Conservation (phyloP, 306 rosid genomes). For the Prunus davidiana region DNA sequence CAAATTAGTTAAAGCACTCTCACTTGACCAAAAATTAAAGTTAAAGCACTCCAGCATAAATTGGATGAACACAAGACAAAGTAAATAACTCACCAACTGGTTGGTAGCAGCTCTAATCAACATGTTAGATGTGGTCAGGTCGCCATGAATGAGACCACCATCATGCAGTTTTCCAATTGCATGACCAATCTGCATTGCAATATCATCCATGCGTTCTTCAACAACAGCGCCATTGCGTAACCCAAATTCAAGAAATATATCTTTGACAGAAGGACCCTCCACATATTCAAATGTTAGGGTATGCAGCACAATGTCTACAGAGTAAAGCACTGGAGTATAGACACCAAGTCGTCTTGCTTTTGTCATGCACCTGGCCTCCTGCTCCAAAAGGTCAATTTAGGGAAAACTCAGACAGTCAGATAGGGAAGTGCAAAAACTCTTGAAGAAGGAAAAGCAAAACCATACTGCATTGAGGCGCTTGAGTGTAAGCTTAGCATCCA, state of each 20-base stretch:
- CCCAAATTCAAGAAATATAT: slow-evolving; percentile 69
- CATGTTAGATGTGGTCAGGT: slow-evolving; percentile 89
- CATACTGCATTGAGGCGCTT: slow-evolving; percentile 77
- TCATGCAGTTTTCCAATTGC: slow-evolving; percentile 83
- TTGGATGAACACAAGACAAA: slow-evolving; percentile 6
- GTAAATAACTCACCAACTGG: slow-evolving; percentile 56
- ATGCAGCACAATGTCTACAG: slow-evolving; percentile 62
- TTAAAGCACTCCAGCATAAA: slow-evolving; percentile 8
- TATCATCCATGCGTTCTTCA: slow-evolving; percentile 43
- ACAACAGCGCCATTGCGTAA: slow-evolving; percentile 28
- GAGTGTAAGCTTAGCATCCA: slow-evolving; percentile 83
- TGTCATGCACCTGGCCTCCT: slow-evolving; percentile 96
- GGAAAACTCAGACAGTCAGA: neutral
- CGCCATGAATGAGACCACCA: slow-evolving; percentile 85
- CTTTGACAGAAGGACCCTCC: slow-evolving; percentile 76
- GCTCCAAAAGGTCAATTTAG: slow-evolving; percentile 21
- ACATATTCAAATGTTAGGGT: slow-evolving; percentile 71
- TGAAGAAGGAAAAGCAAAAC: slow-evolving; percentile 6
- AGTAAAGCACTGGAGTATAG: slow-evolving; percentile 60
- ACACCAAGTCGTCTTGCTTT: slow-evolving; percentile 90
- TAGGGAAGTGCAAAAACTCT: neutral
- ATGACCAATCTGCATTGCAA: slow-evolving; percentile 72
- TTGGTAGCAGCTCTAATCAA: slow-evolving; percentile 50
- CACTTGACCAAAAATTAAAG: neutral
- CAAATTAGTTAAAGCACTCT: slow-evolving; percentile 16